Conservation (phyloP, 495 filamentous ascomycete genomes). For the Neurospora sp. region DNA sequence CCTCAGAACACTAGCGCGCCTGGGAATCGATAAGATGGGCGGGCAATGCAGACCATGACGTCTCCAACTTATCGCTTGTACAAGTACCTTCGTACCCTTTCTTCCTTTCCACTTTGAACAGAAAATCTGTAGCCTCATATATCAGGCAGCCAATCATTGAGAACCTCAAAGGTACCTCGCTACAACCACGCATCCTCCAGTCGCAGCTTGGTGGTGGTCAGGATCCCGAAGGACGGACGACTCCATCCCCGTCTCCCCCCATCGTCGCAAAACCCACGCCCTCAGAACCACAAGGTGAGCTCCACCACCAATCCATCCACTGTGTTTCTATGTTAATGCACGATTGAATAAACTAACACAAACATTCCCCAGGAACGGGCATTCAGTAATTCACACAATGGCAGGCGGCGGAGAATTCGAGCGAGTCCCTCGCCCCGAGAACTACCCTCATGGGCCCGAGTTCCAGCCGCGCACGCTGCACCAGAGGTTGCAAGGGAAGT, state of each 20-base stretch:
- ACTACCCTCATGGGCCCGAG: not conserved
- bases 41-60: not conserved
- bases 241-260: not conserved
- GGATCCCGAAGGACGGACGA: not conserved
- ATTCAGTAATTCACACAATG: not conserved
- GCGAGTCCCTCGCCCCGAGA: not conserved
- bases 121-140: not conserved
- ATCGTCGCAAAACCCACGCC: not conserved
- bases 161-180: not conserved
- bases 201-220: not conserved
- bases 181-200: not conserved
- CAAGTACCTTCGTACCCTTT: not conserved
- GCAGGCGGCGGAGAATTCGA: not conserved
- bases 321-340: not conserved
- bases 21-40: not conserved
- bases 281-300: not conserved
- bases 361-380: not conserved
- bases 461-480: constrained; percentile 2
- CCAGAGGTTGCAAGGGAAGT: not conserved
- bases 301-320: not conserved
- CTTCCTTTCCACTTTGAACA: not conserved
- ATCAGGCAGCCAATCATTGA: not conserved
- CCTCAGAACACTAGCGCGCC: not conserved
- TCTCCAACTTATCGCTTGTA: not conserved
- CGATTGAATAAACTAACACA: not conserved